Percentiles rank a stretch among this genome's conserved stretches.
Evolutionary conservation across 1,139 yeast species (phyloP).

Genomic region (Sugiyamaella xylanicola): DNA sequence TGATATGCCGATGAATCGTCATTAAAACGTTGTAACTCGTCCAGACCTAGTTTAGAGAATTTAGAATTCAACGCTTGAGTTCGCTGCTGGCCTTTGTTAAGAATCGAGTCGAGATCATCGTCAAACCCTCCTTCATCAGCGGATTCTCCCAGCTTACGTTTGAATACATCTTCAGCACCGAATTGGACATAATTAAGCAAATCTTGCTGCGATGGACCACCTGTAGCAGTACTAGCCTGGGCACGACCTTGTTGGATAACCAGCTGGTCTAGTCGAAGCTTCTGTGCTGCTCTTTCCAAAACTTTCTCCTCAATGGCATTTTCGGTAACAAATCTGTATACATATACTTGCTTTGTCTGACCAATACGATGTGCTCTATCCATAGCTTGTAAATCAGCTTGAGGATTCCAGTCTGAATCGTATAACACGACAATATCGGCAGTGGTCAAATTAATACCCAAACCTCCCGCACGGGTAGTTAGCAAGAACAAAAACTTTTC

Average conservation of each 20-base stretch:
- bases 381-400: constrained; percentile 98
- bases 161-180: constrained; percentile 87
- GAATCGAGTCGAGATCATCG: constrained; percentile 77
- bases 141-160: constrained; percentile 38
- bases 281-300: constrained; percentile 93
- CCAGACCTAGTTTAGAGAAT: constrained; percentile 82
- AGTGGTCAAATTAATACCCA: constrained; percentile 89
- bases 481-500: constrained; percentile 81
- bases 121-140: constrained; percentile 46
- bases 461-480: constrained; percentile 98
- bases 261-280: constrained; percentile 85
- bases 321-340: constrained; percentile 89
- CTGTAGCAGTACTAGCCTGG: constrained; percentile 41
- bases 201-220: constrained; percentile 75
- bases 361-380: constrained; percentile 99
- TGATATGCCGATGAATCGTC: constrained; percentile 92
- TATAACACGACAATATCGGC: constrained; percentile 90
- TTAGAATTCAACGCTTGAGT: constrained; percentile 76
- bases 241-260: constrained; percentile 94
- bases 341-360: constrained; percentile 93
- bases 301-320: constrained; percentile 97
- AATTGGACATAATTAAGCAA: constrained; percentile 93
- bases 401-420: constrained; percentile 99
- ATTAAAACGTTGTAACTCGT: constrained; percentile 86
- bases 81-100: constrained; percentile 76